phyloP scores from a whole-genome alignment of 1,284 basidiomycete genomes.

The Spongiforma sp. region DNA sequence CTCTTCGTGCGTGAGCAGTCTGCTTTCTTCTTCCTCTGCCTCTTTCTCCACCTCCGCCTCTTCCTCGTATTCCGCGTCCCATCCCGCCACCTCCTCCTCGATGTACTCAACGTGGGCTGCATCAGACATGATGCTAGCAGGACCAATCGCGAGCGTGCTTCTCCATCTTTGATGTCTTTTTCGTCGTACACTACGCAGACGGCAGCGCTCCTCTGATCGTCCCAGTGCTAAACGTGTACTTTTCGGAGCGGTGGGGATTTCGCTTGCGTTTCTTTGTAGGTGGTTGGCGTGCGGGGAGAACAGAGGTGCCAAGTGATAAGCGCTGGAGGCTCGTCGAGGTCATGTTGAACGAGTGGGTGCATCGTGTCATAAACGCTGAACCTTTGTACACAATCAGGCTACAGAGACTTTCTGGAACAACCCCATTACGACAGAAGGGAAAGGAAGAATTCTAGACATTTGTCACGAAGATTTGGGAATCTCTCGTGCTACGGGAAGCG shows the following conservation, averaged over 20 bases:
- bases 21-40: conserved; percentile 54
- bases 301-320: background rate
- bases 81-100: conserved; percentile 12
- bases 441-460: background rate
- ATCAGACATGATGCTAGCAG: background rate
- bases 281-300: conserved; percentile 21
- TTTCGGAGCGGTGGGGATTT: conserved; percentile 30
- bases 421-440: background rate
- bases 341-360: conserved; percentile 61
- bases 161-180: conserved; percentile 6
- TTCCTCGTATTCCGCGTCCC: conserved; percentile 8
- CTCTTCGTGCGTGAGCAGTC: conserved; percentile 70
- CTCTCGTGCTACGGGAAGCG: background rate
- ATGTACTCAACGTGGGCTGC: conserved; percentile 11
- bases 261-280: conserved; percentile 58
- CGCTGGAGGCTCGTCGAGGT: conserved; percentile 32
- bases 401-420: background rate
- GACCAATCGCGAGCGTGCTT: background rate
- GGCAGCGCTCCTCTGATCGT: conserved; percentile 44
- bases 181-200: conserved; percentile 42
- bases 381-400: no score
- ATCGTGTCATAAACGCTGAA: no score
- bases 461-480: background rate
- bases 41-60: conserved; percentile 1
- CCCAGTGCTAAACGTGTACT: conserved; percentile 46